Percentiles rank a stretch among this genome's conserved stretches.
Conservation (phyloP, 75 land plant species). For the Isoetes taiwanensis region DNA sequence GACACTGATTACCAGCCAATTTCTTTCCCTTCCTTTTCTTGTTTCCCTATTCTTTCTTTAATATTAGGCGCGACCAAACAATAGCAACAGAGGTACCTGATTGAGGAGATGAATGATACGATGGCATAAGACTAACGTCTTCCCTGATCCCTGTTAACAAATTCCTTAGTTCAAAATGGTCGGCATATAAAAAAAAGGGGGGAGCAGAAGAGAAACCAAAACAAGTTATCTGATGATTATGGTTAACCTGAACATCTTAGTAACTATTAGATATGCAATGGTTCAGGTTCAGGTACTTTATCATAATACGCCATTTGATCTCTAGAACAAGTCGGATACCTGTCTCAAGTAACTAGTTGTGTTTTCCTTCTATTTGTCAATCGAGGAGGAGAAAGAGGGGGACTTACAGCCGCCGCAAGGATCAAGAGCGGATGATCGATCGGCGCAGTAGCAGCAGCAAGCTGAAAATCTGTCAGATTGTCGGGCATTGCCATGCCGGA, state of each 20-base stretch:
- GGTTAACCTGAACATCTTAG: background rate
- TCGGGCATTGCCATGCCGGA: too few species aligned
- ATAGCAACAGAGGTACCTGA: constrained; percentile 4
- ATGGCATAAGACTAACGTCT: constrained; percentile 21
- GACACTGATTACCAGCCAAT: background rate
- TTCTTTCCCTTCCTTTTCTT: background rate
- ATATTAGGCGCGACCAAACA: background rate
- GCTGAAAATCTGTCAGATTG: constrained; percentile 18
- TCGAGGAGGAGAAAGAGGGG: background rate
- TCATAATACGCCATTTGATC: too few species aligned
- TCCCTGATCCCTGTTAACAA: constrained; percentile 24
- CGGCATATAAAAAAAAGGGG: background rate
- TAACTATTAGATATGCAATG: too few species aligned
- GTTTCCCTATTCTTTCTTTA: background rate
- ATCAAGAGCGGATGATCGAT: constrained; percentile 16
- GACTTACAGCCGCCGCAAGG: constrained; percentile 20
- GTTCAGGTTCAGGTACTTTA: too few species aligned
- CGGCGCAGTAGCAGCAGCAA: constrained; percentile 16
- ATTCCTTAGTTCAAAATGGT: background rate
- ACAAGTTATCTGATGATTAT: background rate
- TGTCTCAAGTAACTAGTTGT: too few species aligned
- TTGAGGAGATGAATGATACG: constrained; percentile 20
- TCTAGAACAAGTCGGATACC: too few species aligned
- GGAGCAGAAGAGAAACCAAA: background rate
- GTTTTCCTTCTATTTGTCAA: too few species aligned